Evolutionary conservation across 2,329 filamentous ascomycete genomes (phyloP).

Genomic region (Pseudogymnoascus sp.): DNA sequence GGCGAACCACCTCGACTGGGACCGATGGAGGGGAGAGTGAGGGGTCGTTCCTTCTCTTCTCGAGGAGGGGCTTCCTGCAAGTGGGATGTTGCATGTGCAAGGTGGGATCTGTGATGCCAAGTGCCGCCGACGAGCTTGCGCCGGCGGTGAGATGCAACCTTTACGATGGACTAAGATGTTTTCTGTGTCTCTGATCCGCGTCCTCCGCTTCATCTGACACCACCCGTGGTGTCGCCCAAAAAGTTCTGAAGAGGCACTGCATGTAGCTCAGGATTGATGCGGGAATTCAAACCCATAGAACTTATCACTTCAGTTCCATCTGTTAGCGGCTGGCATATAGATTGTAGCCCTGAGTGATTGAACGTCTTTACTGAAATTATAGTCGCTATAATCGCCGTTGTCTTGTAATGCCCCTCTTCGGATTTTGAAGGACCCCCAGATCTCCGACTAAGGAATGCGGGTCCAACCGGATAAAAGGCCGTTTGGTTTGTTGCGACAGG

Average conservation of each 20-base stretch:
- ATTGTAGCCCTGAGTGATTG: background rate
- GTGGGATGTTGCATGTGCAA: background rate
- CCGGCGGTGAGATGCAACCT: slow-evolving; percentile 2
- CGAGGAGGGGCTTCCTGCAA: background rate
- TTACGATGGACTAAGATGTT: background rate
- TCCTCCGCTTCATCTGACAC: background rate
- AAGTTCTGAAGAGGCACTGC: background rate
- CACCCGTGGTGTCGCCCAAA: background rate
- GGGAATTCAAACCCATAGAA: background rate
- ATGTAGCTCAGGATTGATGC: background rate
- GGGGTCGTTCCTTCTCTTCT: background rate
- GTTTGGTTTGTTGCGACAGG: background rate
- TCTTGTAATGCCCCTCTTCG: background rate
- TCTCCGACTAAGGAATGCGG: slow-evolving; percentile 1
- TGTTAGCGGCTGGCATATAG: background rate
- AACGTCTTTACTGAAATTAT: background rate
- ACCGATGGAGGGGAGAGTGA: background rate
- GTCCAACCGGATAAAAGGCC: background rate
- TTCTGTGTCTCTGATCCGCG: background rate
- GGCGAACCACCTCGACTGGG: background rate
- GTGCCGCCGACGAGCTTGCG: background rate
- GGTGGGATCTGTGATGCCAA: slow-evolving; percentile 1
- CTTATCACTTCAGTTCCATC: background rate
- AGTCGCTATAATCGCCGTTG: background rate
- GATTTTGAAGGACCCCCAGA: background rate